Base-by-base conservation (phyloP, 352 stramenopile genomes). In the Saprolegnia parasitica region DNA sequence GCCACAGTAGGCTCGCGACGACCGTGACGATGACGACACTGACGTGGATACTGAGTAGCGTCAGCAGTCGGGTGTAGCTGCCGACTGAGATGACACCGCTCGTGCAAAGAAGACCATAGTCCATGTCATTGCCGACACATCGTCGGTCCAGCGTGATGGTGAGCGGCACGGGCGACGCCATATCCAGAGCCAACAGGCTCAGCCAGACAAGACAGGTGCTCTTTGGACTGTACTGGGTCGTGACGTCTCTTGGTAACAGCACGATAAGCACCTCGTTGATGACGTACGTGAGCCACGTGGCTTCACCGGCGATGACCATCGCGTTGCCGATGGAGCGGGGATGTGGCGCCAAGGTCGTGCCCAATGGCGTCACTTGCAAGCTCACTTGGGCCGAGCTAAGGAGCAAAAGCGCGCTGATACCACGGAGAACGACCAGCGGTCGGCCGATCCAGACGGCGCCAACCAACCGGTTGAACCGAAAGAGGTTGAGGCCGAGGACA, bases 391-490 rank as follows among this genome's bases (percentile, higher is more conserved):
- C 20, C 24, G 60, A 56, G 39, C 60, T 67, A 4, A 67, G 47
- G 8, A 67, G 9, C 8, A 67, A 15, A 15, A 67, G 6, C n/a
- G 60, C 60, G 10, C 24, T 56, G 23, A 67, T 56, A 10, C 60
- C 60, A 3, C 60, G 60, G 4, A 67, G 8, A 4, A 67, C 24
- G 8, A 56, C 3, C 6, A 67, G n/a, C 5, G 21, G 35, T 9
- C 60, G 60, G n/a, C 60, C 60, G 29, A 67, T 20, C 60, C 60
- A 67, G 32, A 56, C 23, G 4, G 35, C 6, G 6, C 60, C 60
- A n/a, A 32, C 60, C 3, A 67, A 8, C 4, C 60, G 60, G 42
- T 67, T 67, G 39, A 67, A 67, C 5, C 20, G 29, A 4, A 67
- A n/a, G 4, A 67, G n/a, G 47, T 54, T 54, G 21, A 8, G 23